These are phyloP conservation scores for Eucalyptus paniculata DNA, from an alignment of 345 rosid genomes.

Conservation along the genomic window DNA sequence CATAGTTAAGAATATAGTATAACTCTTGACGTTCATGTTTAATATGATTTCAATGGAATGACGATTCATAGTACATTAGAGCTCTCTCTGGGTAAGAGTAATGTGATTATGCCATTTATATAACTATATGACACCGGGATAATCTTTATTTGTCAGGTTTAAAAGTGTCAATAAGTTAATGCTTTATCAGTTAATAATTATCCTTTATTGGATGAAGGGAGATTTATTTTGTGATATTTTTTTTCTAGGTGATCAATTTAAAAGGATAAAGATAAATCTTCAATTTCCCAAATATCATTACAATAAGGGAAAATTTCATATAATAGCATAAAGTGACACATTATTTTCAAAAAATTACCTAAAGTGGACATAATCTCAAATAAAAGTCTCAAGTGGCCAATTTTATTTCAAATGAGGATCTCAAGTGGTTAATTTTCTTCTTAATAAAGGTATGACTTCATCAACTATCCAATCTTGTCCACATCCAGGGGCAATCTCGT, in stretches of 20 bases:
- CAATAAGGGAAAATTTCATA: background rate
- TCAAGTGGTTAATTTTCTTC: too few species aligned
- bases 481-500: too few species aligned
- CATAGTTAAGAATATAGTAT: background rate
- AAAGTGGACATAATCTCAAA: too few species aligned
- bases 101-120: background rate
- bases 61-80: background rate
- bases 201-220: background rate
- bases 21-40: background rate
- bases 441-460: too few species aligned
- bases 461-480: too few species aligned
- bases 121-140: background rate
- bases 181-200: background rate
- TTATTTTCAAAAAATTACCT: rapidly evolving
- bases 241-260: background rate
- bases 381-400: too few species aligned
- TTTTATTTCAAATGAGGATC: too few species aligned
- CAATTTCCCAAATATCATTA: background rate
- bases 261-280: background rate
- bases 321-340: too few species aligned
- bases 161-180: too few species aligned
- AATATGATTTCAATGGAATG: background rate
- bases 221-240: background rate
- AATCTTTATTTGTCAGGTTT: background rate
- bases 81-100: background rate